Conservation (phyloP, 164 flowering plant species). For the Stephania yunnanensis region DNA sequence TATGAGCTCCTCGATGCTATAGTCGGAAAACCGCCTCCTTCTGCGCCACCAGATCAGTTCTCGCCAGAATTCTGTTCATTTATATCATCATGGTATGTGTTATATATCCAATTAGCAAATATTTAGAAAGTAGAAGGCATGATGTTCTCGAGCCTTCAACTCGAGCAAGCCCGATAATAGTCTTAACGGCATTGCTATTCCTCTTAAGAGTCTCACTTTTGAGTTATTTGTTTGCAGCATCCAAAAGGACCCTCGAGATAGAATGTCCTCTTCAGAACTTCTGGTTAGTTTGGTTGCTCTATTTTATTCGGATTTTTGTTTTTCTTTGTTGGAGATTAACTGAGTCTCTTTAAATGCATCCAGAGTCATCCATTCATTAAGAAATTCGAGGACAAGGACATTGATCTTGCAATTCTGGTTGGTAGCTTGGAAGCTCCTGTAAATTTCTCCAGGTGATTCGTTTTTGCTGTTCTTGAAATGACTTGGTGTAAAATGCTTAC, state of each 20-base stretch:
- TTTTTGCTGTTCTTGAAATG: background rate
- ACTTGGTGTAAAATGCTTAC: conserved; percentile 10
- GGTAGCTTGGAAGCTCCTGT: conserved; percentile 77
- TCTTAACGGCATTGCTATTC: background rate
- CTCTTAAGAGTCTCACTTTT: background rate
- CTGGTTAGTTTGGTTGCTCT: conserved; percentile 46
- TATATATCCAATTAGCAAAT: background rate
- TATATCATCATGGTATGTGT: conserved; percentile 71
- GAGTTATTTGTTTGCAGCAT: conserved; percentile 50
- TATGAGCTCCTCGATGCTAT: conserved; percentile 88
- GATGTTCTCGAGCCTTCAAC: background rate
- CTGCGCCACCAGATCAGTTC: conserved; percentile 92
- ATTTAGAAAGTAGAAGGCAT: background rate
- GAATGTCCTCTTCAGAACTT: conserved; percentile 78
- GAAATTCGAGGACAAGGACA: conserved; percentile 88
- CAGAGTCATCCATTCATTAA: conserved; percentile 91
- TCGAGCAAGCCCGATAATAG: background rate
- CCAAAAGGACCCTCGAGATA: conserved; percentile 77
- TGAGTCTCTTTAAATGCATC: conserved; percentile 11
- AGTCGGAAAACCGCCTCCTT: conserved; percentile 76
- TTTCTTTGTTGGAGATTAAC: background rate
- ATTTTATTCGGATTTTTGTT: background rate
- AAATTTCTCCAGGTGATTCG: conserved; percentile 49
- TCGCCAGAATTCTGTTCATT: conserved; percentile 98
- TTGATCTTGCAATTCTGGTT: conserved; percentile 69